Conservation (phyloP, 768 basidiomycete species). For the Trichaptum fuscoviolaceum region DNA sequence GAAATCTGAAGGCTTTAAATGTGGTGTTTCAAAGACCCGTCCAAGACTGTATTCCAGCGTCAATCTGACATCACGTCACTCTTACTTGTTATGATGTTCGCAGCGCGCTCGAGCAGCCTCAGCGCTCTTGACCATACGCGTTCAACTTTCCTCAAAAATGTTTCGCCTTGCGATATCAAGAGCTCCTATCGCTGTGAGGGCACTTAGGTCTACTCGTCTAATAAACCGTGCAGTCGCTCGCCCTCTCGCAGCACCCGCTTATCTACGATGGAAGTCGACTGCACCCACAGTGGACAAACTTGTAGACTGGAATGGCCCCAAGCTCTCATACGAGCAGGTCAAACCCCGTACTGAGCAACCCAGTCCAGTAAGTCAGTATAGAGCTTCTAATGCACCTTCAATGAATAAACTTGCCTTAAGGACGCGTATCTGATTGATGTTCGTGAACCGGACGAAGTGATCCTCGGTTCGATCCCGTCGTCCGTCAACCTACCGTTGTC, state of each 20-base stretch:
- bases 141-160: background rate
- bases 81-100: background rate
- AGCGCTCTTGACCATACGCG: background rate
- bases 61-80: background rate
- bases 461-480: constrained; percentile 89
- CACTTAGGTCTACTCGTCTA: background rate
- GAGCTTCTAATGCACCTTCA: constrained; percentile 11
- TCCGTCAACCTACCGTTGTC: constrained; percentile 87
- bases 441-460: constrained; percentile 88
- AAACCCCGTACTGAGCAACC: constrained; percentile 78
- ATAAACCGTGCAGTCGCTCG: background rate
- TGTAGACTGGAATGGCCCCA: constrained; percentile 71
- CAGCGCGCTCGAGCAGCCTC: too few relatives aligned
- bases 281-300: background rate
- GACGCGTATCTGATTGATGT: constrained; percentile 79
- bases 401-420: constrained; percentile 30
- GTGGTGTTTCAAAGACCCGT: too few relatives aligned
- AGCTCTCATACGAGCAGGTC: constrained; percentile 74
- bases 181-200: background rate
- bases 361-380: constrained; percentile 40
- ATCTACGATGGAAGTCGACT: background rate
- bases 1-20: too few relatives aligned
- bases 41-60: too few relatives aligned
- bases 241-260: background rate
- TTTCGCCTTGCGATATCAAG: background rate